Conservation (phyloP, 768 basidiomycete genomes). For the Omphalotus guepiniiformis region DNA sequence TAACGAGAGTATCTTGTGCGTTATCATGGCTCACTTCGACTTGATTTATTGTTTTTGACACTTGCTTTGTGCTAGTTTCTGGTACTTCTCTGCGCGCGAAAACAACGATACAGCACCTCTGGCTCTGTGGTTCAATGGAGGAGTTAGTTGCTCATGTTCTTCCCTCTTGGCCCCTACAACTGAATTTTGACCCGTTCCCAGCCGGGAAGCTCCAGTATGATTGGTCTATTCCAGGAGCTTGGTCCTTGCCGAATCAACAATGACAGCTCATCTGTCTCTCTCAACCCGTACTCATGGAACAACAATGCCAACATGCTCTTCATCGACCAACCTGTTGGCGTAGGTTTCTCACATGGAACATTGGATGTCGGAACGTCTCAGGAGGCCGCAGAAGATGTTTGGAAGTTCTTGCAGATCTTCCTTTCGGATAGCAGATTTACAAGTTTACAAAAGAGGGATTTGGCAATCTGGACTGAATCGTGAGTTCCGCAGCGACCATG, state of each 20-base stretch:
- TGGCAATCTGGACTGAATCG: slow-evolving; percentile 41
- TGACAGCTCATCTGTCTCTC: slow-evolving; percentile 25
- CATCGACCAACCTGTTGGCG: slow-evolving; percentile 38
- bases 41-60: neutral
- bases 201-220: slow-evolving; percentile 31
- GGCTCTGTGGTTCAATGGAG: slow-evolving; percentile 64
- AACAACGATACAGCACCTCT: slow-evolving; percentile 60
- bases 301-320: slow-evolving; percentile 33
- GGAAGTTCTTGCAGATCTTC: slow-evolving; percentile 39
- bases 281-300: slow-evolving; percentile 40
- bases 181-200: slow-evolving; percentile 4
- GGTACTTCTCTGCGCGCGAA: slow-evolving; percentile 65
- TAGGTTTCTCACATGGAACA: slow-evolving; percentile 37
- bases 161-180: no score
- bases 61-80: slow-evolving; percentile 42
- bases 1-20: slow-evolving; percentile 55
- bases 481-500: slow-evolving; percentile 3
- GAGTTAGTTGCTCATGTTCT: slow-evolving; percentile 27
- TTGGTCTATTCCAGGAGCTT: slow-evolving; percentile 52
- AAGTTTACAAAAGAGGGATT: slow-evolving; percentile 27
- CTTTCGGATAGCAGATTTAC: slow-evolving; percentile 34
- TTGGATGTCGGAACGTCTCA: slow-evolving; percentile 27
- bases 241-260: slow-evolving; percentile 50
- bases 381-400: slow-evolving; percentile 33
- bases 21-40: neutral